These are phyloP conservation scores for Ilex paraguariensis DNA, from an alignment of 305 asterid genomes.

Conservation along the genomic window DNA sequence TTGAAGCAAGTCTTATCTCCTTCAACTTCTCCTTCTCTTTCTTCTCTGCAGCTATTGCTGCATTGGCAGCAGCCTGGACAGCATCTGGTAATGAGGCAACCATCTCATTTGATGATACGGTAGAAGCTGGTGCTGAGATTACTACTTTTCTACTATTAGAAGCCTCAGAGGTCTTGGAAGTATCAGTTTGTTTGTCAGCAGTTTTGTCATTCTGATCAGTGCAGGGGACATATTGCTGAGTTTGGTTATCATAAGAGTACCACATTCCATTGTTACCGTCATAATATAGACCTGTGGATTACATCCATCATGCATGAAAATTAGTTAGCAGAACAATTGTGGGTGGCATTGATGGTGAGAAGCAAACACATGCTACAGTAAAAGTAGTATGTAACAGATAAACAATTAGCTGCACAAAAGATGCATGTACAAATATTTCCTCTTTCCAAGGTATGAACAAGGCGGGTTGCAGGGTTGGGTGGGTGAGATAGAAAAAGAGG, in stretches of 20 bases:
- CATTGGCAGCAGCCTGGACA: conserved; percentile 97
- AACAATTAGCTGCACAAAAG: too few species aligned
- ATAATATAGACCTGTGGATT: conserved; percentile 70
- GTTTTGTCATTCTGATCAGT: conserved; percentile 66
- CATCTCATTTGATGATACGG: conserved; percentile 63
- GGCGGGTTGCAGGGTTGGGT: too few species aligned
- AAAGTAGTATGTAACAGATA: too few species aligned
- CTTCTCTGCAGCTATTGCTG: conserved; percentile 97
- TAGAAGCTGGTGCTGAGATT: conserved; percentile 96
- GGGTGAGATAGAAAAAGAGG: too few species aligned
- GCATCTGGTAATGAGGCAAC: conserved; percentile 88
- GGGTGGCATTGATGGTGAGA: not conserved
- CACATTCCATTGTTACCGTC: conserved; percentile 93
- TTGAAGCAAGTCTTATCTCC: conserved; percentile 90
- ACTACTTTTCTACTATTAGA: conserved; percentile 61
- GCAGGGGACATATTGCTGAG: conserved; percentile 82
- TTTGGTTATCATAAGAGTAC: conserved; percentile 84
- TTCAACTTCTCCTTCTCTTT: conserved; percentile 87
- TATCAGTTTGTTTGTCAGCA: conserved; percentile 53
- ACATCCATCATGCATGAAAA: conserved; percentile 1
- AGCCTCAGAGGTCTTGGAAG: conserved; percentile 47
- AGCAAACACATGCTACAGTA: not conserved
- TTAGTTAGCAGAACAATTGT: not conserved
- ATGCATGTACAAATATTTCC: too few species aligned
- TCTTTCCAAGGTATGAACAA: too few species aligned